These are phyloP conservation scores for Cornus florida DNA, from an alignment of 148 eudicot species.

Conservation along the genomic window DNA sequence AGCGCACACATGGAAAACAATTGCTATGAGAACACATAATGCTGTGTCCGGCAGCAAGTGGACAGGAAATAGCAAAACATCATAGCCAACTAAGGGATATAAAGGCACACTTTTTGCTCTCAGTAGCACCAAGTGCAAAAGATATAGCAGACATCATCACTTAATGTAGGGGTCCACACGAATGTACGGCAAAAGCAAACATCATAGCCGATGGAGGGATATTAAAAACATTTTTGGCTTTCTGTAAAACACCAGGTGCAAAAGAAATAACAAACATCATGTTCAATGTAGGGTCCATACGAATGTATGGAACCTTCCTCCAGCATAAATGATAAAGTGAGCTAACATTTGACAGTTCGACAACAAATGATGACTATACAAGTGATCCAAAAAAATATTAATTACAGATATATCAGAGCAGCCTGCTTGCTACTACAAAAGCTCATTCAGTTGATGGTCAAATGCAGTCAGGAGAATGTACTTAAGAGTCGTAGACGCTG, in stretches of 20 bases:
- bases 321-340: neutral
- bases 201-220: too few species aligned
- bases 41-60: too few species aligned
- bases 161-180: neutral
- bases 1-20: neutral
- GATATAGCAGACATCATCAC: neutral
- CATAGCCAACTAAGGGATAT: too few species aligned
- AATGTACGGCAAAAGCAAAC: neutral
- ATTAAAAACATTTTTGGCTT: too few species aligned
- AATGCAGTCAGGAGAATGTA: neutral
- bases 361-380: neutral
- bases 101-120: neutral
- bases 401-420: neutral
- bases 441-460: neutral
- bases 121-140: neutral
- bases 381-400: neutral
- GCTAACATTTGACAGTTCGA: neutral
- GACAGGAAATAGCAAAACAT: too few species aligned
- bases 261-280: too few species aligned
- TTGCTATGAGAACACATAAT: neutral
- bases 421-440: too few species aligned
- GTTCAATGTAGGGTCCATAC: neutral
- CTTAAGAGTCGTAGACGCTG: neutral
- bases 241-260: too few species aligned
- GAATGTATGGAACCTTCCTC: neutral